These are phyloP conservation scores for Tetrapyrgos nigripes DNA, from an alignment of 1,284 basidiomycete genomes.

Conservation along the genomic window DNA sequence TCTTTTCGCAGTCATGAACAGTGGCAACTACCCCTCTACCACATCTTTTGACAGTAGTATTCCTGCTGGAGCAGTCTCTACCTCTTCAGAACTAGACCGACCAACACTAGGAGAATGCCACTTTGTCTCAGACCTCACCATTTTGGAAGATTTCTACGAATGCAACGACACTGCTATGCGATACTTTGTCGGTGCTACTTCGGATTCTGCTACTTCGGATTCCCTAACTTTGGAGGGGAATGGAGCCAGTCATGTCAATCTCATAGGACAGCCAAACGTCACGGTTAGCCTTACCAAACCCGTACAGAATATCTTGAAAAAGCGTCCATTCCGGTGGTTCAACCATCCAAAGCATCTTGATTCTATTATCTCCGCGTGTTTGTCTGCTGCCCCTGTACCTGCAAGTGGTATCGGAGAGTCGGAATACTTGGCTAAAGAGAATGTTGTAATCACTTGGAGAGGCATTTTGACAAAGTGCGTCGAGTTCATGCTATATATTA, in stretches of 20 bases:
- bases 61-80: no score
- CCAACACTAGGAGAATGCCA: background rate
- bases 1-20: no score
- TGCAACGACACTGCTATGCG: background rate
- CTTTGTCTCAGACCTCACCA: constrained; percentile 3
- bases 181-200: background rate
- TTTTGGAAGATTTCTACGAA: constrained; percentile 1
- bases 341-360: constrained; percentile 8
- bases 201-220: no score
- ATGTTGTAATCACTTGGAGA: constrained; percentile 5
- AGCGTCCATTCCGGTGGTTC: constrained; percentile 4
- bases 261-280: background rate
- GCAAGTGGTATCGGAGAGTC: no score
- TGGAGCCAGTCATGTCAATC: no score
- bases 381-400: background rate
- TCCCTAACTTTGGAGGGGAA: no score
- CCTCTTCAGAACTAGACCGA: background rate
- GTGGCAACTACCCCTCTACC: no score
- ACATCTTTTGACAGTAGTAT: no score
- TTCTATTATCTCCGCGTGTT: constrained; percentile 1
- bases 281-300: background rate
- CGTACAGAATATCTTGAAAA: background rate
- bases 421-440: background rate
- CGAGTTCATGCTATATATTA: no score
- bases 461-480: constrained; percentile 4